Evolutionary conservation across 129 eudicot genomes (phyloP).

Genomic region (Lactuca saligna): DNA sequence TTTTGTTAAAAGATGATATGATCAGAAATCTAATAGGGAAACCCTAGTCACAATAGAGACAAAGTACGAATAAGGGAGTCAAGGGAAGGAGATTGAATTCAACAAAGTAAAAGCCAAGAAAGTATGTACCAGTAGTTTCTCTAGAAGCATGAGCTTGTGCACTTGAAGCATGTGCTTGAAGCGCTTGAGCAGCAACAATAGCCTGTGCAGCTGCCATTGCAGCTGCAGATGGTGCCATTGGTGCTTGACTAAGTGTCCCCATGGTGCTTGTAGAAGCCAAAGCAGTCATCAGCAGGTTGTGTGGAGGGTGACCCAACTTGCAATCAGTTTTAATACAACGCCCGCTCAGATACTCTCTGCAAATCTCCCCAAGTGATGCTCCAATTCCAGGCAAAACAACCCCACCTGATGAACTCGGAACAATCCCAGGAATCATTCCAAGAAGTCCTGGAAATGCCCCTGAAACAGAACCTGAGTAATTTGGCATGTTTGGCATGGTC

Average conservation of each 20-base stretch:
- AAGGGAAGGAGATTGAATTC: background rate
- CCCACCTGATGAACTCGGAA: constrained; percentile 89
- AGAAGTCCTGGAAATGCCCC: constrained; percentile 95
- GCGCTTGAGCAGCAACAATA: constrained; percentile 98
- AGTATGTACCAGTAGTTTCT: constrained; percentile 52
- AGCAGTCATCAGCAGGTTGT: constrained; percentile 85
- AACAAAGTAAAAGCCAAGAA: background rate
- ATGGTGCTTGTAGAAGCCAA: constrained; percentile 80
- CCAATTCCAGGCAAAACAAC: constrained; percentile 95
- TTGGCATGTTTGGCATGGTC: constrained; percentile 99
- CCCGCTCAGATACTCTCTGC: constrained; percentile 83
- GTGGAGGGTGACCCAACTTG: constrained; percentile 88
- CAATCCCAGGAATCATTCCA: constrained; percentile 93
- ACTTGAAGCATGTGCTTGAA: constrained; percentile 92
- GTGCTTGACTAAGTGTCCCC: constrained; percentile 93
- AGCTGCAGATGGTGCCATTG: constrained; percentile 99
- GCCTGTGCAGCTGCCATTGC: constrained; percentile 99
- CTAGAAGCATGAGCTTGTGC: constrained; percentile 62
- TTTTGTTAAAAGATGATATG: background rate
- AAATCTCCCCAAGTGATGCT: constrained; percentile 91
- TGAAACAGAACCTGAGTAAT: constrained; percentile 95
- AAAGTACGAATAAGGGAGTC: background rate
- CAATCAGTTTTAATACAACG: constrained; percentile 81
- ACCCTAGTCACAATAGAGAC: background rate
- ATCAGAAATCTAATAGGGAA: background rate